These are phyloP conservation scores for Yamadazyma endophytica DNA, from an alignment of 805 yeast genomes.

Conservation along the genomic window DNA sequence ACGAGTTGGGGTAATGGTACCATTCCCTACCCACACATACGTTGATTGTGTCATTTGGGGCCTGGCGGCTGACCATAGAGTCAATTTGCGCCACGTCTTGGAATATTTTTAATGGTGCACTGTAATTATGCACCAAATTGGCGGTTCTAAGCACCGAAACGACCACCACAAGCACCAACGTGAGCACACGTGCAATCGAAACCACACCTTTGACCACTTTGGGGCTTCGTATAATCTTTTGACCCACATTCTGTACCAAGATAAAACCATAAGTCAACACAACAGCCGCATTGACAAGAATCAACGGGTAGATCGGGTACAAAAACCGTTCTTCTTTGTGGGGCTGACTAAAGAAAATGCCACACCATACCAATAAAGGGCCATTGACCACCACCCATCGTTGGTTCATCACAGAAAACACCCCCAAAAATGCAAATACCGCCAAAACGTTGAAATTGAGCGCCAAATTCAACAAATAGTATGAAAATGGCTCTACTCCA, in stretches of 20 bases:
- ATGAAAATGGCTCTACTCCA: slow-evolving; percentile 77
- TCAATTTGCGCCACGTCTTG: too few species aligned
- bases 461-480: slow-evolving; percentile 63
- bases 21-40: slow-evolving; percentile 94
- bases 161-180: slow-evolving; percentile 3
- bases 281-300: slow-evolving; percentile 57
- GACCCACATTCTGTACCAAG: not conserved
- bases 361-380: slow-evolving; percentile 65
- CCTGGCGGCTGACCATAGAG: slow-evolving; percentile 5
- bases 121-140: slow-evolving; percentile 62
- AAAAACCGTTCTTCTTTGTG: slow-evolving; percentile 92
- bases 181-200: too few species aligned
- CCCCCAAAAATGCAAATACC: slow-evolving; percentile 38
- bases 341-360: slow-evolving; percentile 68
- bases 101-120: slow-evolving; percentile 54
- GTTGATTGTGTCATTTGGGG: slow-evolving; percentile 23
- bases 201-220: too few species aligned
- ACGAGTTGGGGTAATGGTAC: slow-evolving; percentile 89
- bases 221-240: not conserved
- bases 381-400: slow-evolving; percentile 16
- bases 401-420: slow-evolving; percentile 13
- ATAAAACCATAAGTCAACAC: not conserved
- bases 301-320: slow-evolving; percentile 76
- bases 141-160: slow-evolving; percentile 46
- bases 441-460: slow-evolving; percentile 68